These are phyloP conservation scores for Cutaneotrichosporon sp. DNA, from an alignment of 1,284 basidiomycete species.

Conservation along the genomic window DNA sequence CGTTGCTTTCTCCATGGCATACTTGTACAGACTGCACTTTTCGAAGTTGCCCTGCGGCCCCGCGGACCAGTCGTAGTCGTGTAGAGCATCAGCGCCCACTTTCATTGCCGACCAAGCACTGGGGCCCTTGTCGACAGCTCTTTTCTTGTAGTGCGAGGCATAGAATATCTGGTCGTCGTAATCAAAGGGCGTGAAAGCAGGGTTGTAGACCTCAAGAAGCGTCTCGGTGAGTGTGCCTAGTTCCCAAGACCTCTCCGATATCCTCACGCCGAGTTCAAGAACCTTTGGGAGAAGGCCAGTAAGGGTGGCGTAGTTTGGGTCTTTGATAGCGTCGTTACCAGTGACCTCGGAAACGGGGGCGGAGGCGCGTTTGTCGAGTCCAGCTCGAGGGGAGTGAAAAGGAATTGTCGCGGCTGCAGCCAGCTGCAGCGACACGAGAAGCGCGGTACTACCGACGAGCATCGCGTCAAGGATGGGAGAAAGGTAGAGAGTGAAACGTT, in stretches of 20 bases:
- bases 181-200: constrained; percentile 22
- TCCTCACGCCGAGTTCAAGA: constrained; percentile 20
- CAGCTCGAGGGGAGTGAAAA: neutral
- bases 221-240: constrained; percentile 26
- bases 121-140: neutral
- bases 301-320: constrained; percentile 13
- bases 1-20: constrained; percentile 9
- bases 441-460: neutral
- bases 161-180: constrained; percentile 11
- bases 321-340: constrained; percentile 10
- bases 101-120: constrained; percentile 7
- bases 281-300: constrained; percentile 17
- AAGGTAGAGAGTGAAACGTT: neutral
- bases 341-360: constrained; percentile 8
- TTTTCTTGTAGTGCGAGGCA: neutral
- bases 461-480: neutral
- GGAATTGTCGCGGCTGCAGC: constrained; percentile 2
- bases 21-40: constrained; percentile 6
- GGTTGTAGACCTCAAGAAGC: constrained; percentile 30
- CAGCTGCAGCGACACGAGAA: constrained; percentile 9
- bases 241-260: constrained; percentile 33
- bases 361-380: neutral
- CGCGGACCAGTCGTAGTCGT: constrained; percentile 19
- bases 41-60: neutral
- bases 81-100: constrained; percentile 10